Evolutionary conservation across 2,329 filamentous ascomycete genomes (phyloP).

Genomic region (Amphichorda felina): DNA sequence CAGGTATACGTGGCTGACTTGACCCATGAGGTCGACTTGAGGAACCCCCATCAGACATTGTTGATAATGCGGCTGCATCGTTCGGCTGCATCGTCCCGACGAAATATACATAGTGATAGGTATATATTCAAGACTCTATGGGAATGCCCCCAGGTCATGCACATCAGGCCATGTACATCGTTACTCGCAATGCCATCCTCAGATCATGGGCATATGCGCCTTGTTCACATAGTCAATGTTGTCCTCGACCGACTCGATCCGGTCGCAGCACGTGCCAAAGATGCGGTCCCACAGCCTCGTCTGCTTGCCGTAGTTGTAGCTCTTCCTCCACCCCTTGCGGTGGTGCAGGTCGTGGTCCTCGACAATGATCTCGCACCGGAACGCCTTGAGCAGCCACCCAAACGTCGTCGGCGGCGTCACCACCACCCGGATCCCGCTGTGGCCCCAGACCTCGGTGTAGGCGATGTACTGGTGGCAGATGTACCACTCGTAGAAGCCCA

Average conservation of each 20-base stretch:
- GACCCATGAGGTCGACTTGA: no score
- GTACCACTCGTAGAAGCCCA: conserved; percentile 35
- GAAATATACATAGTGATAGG: no score
- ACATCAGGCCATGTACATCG: no score
- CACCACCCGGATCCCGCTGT: conserved; percentile 24
- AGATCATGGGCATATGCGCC: not conserved
- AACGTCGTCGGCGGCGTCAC: conserved; percentile 19
- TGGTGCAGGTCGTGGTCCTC: conserved; percentile 30
- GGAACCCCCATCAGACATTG: no score
- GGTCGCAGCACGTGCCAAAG: conserved; percentile 19
- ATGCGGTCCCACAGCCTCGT: conserved; percentile 21
- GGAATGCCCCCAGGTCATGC: no score
- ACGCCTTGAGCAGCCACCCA: conserved; percentile 17
- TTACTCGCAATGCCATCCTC: not conserved
- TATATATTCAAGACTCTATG: no score
- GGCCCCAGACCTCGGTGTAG: conserved; percentile 24
- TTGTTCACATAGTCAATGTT: conserved; percentile 16
- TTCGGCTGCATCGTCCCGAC: no score
- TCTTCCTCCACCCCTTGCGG: conserved; percentile 22
- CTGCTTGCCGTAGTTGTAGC: conserved; percentile 25
- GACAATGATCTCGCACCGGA: conserved; percentile 22
- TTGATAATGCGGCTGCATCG: no score
- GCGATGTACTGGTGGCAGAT: conserved; percentile 29
- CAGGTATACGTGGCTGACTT: no score
- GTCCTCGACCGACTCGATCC: conserved; percentile 18